A percentile compares a stretch with the other conserved stretches of the same genome.
Evolutionary conservation across 441 rosid species (phyloP).

Genomic region (Erysimum cheiri): DNA sequence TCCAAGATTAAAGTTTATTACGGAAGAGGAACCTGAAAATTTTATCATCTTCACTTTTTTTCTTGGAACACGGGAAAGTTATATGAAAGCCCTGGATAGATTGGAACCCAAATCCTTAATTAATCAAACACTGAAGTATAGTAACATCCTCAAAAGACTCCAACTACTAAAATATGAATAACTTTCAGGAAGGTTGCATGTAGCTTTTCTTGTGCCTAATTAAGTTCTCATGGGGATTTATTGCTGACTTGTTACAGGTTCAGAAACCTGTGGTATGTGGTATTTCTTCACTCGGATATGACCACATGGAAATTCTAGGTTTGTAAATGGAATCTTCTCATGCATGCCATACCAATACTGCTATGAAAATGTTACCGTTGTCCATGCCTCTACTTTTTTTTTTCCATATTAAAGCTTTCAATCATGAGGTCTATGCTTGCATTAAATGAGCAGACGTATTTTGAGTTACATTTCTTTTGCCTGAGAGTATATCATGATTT

Average conservation of each 20-base stretch:
- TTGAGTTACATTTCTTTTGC: background rate
- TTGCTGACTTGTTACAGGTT: constrained; percentile 61
- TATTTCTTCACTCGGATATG: constrained; percentile 91
- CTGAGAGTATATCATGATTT: constrained; percentile 12
- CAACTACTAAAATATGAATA: constrained; percentile 1
- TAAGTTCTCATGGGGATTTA: constrained; percentile 39
- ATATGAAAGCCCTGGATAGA: background rate
- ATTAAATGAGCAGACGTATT: constrained; percentile 5
- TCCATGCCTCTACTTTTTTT: constrained; percentile 8
- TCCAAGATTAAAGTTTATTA: constrained; percentile 7
- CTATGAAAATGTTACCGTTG: constrained; percentile 6
- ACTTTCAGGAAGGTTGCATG: constrained; percentile 7
- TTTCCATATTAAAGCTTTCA: background rate
- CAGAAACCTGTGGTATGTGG: constrained; percentile 89
- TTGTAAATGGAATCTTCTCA: constrained; percentile 48
- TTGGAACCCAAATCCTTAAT: background rate
- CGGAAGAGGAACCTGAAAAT: constrained; percentile 25
- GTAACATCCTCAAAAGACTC: background rate
- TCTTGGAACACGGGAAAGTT: background rate
- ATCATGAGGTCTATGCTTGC: constrained; percentile 18
- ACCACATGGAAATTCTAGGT: constrained; percentile 99
- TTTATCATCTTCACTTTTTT: background rate
- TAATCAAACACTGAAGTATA: constrained; percentile 13
- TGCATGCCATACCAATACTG: constrained; percentile 21
- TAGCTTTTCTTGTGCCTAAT: constrained; percentile 28